Percentiles rank a stretch among this genome's conserved stretches.
Evolutionary conservation across 345 rosid species (phyloP).

Genomic region (Draba incana): DNA sequence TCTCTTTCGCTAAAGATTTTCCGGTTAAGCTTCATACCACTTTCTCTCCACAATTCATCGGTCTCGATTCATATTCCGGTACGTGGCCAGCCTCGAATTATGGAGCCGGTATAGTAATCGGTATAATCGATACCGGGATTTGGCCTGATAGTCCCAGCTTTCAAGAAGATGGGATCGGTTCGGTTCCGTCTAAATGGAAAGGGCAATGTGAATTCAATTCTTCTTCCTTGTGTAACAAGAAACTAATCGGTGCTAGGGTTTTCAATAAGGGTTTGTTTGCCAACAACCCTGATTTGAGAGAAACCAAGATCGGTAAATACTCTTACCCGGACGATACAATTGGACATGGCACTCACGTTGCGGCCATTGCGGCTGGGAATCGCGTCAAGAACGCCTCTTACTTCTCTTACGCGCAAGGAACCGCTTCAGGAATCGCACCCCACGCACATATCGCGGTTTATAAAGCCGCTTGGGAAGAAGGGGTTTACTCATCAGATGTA

Average conservation of each 20-base stretch:
- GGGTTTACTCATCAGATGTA: conserved; percentile 48
- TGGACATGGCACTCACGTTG: conserved; percentile 63
- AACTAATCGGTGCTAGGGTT: conserved; percentile 50
- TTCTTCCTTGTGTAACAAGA: conserved; percentile 49
- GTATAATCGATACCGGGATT: conserved; percentile 49
- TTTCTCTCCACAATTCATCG: conserved; percentile 40
- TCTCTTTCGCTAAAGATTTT: conserved; percentile 40
- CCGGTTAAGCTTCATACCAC: conserved; percentile 42
- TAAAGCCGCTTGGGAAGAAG: conserved; percentile 55
- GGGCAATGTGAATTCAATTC: conserved; percentile 53
- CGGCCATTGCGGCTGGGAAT: conserved; percentile 56
- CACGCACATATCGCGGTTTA: conserved; percentile 46
- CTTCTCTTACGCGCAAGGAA: conserved; percentile 52
- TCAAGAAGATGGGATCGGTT: conserved; percentile 38
- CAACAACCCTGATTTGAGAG: conserved; percentile 35
- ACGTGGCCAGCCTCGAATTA: conserved; percentile 42
- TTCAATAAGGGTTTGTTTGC: conserved; percentile 46
- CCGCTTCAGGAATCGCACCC: conserved; percentile 53
- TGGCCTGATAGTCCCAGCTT: conserved; percentile 50
- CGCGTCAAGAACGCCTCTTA: conserved; percentile 45
- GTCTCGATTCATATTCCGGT: conserved; percentile 30
- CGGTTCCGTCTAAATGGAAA: conserved; percentile 47
- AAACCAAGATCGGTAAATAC: conserved; percentile 17
- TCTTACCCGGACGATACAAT: conserved; percentile 42
- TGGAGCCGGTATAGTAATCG: conserved; percentile 34